Evolutionary conservation across 768 basidiomycete genomes (phyloP).

Genomic region (Russula brevipes): DNA sequence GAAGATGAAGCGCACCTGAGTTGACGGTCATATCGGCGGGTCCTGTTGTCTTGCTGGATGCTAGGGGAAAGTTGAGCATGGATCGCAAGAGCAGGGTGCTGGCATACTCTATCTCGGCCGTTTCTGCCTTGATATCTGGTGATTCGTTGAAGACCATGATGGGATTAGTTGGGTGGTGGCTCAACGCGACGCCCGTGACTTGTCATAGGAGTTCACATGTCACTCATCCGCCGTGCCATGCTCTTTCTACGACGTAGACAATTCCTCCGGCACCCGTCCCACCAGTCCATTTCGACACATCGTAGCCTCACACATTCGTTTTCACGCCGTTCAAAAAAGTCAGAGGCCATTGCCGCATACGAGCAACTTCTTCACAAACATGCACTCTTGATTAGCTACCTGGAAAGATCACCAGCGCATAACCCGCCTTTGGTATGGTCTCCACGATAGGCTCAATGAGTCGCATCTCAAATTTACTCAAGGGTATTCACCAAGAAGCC

Average conservation of each 20-base stretch:
- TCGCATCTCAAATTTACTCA: not conserved
- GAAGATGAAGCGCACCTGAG: constrained; percentile 53
- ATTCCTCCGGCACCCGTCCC: not conserved
- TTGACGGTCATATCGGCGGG: constrained; percentile 91
- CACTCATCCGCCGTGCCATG: not conserved
- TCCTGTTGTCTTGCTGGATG: constrained; percentile 76
- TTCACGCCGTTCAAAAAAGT: constrained; percentile 8
- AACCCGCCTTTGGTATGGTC: constrained; percentile 5
- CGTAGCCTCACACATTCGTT: not conserved
- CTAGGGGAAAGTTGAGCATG: constrained; percentile 32
- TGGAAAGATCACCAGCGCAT: constrained; percentile 3
- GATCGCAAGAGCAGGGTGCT: not conserved
- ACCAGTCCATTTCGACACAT: not conserved
- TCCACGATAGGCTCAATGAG: not conserved
- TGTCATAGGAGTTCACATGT: not conserved
- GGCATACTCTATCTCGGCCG: constrained; percentile 38
- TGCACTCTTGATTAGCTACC: constrained; percentile 10
- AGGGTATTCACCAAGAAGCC: not conserved
- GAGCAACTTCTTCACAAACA: constrained; percentile 19
- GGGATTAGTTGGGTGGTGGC: too few species aligned
- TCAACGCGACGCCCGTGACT: too few species aligned
- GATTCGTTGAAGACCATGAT: constrained; percentile 33
- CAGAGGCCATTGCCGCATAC: constrained; percentile 6
- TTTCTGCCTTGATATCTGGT: constrained; percentile 45
- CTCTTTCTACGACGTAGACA: constrained; percentile 11